Evolutionary conservation across 805 yeast genomes (phyloP).

Genomic region (Blastobotrys terrestris): DNA sequence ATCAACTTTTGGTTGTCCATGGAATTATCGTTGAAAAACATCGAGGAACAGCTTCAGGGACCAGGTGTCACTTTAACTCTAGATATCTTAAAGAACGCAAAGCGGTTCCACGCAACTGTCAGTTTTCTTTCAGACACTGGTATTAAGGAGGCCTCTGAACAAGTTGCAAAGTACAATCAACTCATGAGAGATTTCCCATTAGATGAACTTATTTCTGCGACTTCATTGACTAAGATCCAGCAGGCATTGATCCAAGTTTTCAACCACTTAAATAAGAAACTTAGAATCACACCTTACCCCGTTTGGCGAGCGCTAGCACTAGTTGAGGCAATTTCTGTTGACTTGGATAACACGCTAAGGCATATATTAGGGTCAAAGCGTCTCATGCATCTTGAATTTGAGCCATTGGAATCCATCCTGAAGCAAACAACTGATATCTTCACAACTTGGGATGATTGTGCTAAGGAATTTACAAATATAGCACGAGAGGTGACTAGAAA

Average conservation of each 20-base stretch:
- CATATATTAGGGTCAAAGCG: constrained; percentile 34
- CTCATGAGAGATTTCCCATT: constrained; percentile 68
- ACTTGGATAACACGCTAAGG: constrained; percentile 42
- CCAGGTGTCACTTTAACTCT: constrained; percentile 52
- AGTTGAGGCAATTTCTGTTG: constrained; percentile 59
- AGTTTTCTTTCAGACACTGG: constrained; percentile 69
- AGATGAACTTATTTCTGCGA: constrained; percentile 46
- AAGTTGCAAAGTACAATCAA: constrained; percentile 51
- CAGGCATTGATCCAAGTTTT: constrained; percentile 45
- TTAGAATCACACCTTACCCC: constrained; percentile 58
- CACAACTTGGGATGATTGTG: constrained; percentile 50
- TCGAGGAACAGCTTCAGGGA: constrained; percentile 52
- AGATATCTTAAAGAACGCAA: constrained; percentile 57
- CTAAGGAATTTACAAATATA: constrained; percentile 57
- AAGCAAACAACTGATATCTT: constrained; percentile 33
- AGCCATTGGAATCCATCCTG: constrained; percentile 35
- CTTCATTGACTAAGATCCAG: constrained; percentile 40
- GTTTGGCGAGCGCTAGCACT: constrained; percentile 54
- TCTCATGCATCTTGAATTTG: constrained; percentile 41
- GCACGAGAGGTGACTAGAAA: constrained; percentile 72
- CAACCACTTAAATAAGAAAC: constrained; percentile 51
- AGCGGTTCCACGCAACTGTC: constrained; percentile 74
- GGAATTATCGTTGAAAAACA: constrained; percentile 51
- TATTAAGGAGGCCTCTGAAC: constrained; percentile 45
- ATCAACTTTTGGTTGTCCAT: constrained; percentile 71